A percentile compares a stretch with the other conserved stretches of the same genome.
Conservation (phyloP, 1,284 basidiomycete genomes). For the Rhodotorula sp. region DNA sequence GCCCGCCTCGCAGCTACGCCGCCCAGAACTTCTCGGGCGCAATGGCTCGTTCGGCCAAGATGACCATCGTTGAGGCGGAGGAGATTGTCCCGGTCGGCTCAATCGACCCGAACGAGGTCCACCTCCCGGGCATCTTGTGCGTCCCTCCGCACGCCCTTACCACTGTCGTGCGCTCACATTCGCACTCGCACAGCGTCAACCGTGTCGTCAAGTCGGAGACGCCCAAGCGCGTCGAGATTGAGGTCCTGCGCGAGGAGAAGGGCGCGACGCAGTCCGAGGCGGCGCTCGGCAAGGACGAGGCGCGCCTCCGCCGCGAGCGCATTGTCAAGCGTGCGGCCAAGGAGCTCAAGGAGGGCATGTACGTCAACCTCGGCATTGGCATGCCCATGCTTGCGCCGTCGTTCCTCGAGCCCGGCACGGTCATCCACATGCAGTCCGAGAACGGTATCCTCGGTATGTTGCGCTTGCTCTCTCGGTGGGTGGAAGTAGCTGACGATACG, state of each 20-base stretch:
- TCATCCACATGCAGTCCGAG: slow-evolving; percentile 90
- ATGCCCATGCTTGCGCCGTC: slow-evolving; percentile 94
- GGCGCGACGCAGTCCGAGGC: slow-evolving; percentile 25
- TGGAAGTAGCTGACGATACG: too few relatives aligned
- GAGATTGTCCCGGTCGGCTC: slow-evolving; percentile 85
- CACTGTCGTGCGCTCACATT: not conserved
- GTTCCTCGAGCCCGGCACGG: slow-evolving; percentile 73
- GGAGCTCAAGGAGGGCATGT: slow-evolving; percentile 78
- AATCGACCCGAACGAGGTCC: slow-evolving; percentile 79
- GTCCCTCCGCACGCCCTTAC: not conserved
- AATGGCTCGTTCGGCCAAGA: slow-evolving; percentile 84
- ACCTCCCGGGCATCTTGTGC: slow-evolving; percentile 49
- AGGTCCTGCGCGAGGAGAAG: slow-evolving; percentile 29
- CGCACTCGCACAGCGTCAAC: slow-evolving; percentile 33
- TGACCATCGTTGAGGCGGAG: slow-evolving; percentile 93
- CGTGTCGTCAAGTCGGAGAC: slow-evolving; percentile 56
- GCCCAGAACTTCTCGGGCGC: slow-evolving; percentile 84
- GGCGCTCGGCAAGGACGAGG: slow-evolving; percentile 56
- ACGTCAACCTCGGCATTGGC: slow-evolving; percentile 58
- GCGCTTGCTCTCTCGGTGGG: not conserved
- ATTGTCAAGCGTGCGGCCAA: slow-evolving; percentile 85
- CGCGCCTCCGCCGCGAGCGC: slow-evolving; percentile 62
- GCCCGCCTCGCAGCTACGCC: slow-evolving; percentile 63
- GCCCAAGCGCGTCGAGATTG: slow-evolving; percentile 73
- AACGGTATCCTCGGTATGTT: slow-evolving; percentile 76